phyloP scores from a whole-genome alignment of 306 rosid species.

The Trichosanthes cucumerina region DNA sequence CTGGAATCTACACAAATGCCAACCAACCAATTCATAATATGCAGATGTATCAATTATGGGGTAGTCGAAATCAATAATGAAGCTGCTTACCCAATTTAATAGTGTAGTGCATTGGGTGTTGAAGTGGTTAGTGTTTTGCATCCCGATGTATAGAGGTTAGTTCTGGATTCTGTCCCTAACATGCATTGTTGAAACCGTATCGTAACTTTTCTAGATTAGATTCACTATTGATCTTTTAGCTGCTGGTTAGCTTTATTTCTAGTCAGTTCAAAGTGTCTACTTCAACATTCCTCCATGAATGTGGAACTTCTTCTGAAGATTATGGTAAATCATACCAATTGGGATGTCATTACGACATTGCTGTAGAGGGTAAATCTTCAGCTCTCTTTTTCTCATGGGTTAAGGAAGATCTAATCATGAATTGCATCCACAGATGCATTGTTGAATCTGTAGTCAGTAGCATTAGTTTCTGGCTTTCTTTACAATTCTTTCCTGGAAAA shows the following conservation, averaged over 20 bases:
- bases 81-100: constrained; percentile 14
- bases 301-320: constrained; percentile 2
- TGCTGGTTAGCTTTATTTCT: constrained; percentile 7
- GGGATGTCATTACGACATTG: not conserved
- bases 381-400: not conserved
- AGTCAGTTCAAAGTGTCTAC: not conserved
- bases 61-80: constrained; percentile 58
- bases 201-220: constrained; percentile 10
- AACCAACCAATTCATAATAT: constrained; percentile 42
- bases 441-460: not conserved
- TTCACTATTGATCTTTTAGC: constrained; percentile 1
- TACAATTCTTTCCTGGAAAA: not conserved
- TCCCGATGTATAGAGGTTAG: constrained; percentile 12
- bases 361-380: not conserved
- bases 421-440: not conserved
- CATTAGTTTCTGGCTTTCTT: not conserved
- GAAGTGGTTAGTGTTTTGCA: constrained; percentile 15
- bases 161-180: constrained; percentile 11
- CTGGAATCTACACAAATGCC: constrained; percentile 33
- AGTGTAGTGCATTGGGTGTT: constrained; percentile 23
- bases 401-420: not conserved
- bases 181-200: not conserved
- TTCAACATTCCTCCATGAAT: not conserved
- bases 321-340: not conserved
- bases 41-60: constrained; percentile 52